Base-by-base conservation (phyloP, 2,329 filamentous ascomycete species). In the Torrubiellomyces zombiae region DNA sequence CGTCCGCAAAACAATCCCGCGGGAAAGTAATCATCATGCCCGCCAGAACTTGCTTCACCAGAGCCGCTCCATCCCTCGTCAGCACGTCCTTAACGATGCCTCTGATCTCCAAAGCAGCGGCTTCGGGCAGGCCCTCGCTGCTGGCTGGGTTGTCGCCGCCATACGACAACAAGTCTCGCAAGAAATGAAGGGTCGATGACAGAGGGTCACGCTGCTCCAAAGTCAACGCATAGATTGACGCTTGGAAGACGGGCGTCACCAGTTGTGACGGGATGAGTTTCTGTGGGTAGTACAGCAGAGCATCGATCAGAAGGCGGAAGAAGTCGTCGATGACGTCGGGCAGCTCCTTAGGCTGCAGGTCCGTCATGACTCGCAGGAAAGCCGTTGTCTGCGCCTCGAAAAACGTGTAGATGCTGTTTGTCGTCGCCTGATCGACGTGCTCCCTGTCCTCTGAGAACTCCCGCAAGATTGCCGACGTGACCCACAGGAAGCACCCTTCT, bases 11-110 rank as follows among this genome's bases (percentile, higher is more conserved):
- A 53, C 85, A 94, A 48, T 95, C 89, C 21, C 80, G 71, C 0
- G 89, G 91, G 55, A 98, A 98, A 1, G 78, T 91, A 48, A 94
- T 94, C 86, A 98, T 95, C 85, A 98, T 92, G 31, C 89, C 89
- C 1, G 85, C 89, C 56, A 98, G 64, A 29, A 92, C 75, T 34
- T 85, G 78, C 51, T 93, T 86, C 6, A 89, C 75, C 15, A 98
- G 60, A 28, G 71, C 57, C 41, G 82, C 75, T 18, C 89, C 83
- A 34, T 83, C 72, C 2, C 61, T 55, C 3, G 63, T 35, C 14
- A 92, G 56, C 26, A 94, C 63, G 31, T 68, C 63, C 48, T 76
- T 79, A 30, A 95, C 76, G 6, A 75, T 66, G 17, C 62, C 60
- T 37, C 72, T 75, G 14, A 93, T 65, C 37, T 85, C 73, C 4